Conservation (phyloP, 768 basidiomycete genomes). For the Suillus weaverae region DNA sequence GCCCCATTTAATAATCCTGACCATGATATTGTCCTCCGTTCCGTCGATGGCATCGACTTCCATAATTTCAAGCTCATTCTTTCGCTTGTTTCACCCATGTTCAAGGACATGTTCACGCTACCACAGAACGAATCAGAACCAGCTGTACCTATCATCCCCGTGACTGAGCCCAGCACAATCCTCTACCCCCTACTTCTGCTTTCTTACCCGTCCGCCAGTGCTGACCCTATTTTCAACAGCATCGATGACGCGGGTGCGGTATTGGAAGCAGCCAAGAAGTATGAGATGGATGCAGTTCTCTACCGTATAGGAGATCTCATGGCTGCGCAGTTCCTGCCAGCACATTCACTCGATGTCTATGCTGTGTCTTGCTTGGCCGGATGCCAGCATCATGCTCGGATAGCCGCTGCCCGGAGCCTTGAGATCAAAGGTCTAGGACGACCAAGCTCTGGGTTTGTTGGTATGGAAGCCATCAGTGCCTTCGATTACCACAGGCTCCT, state of each 20-base stretch:
- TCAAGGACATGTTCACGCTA: conserved; percentile 25
- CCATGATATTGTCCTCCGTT: conserved; percentile 6
- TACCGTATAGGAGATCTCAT: conserved; percentile 14
- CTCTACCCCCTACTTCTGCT: conserved; percentile 37
- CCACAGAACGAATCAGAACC: conserved; percentile 12
- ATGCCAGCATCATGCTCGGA: conserved; percentile 13
- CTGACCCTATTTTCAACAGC: conserved; percentile 26
- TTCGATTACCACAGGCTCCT: conserved; percentile 41
- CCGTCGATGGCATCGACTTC: conserved; percentile 31
- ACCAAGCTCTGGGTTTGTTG: conserved; percentile 25
- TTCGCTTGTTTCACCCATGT: conserved; percentile 29
- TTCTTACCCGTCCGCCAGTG: conserved; percentile 39
- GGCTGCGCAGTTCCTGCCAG: conserved; percentile 16
- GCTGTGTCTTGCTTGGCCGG: conserved; percentile 19
- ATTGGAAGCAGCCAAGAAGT: conserved; percentile 40
- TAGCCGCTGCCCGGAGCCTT: conserved; percentile 22
- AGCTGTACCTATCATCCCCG: conserved; percentile 37
- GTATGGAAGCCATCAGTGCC: conserved; percentile 42
- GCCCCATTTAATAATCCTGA: conserved; percentile 5
- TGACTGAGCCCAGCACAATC: conserved; percentile 40
- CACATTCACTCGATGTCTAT: conserved; percentile 21
- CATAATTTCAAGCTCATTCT: conserved; percentile 28
- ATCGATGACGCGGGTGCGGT: conserved; percentile 34
- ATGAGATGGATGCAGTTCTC: conserved; percentile 39
- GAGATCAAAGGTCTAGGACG: background rate